phyloP scores from a whole-genome alignment of 805 yeast species.

The Sungouiozyma intestinalis region DNA sequence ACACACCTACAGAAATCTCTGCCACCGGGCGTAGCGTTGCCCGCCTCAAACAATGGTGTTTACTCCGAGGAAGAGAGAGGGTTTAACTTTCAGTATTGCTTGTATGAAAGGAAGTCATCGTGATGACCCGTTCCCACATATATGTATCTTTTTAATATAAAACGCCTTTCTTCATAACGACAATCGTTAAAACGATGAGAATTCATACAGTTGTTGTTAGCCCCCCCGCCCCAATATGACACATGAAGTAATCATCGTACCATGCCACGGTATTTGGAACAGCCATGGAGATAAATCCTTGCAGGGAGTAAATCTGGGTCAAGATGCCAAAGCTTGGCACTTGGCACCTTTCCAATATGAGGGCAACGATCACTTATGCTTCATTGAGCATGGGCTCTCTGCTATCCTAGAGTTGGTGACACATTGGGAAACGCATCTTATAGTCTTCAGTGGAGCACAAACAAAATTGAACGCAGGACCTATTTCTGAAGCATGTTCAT shows the following conservation, averaged over 20 bases:
- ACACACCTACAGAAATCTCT: constrained; percentile 31
- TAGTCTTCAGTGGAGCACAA: constrained; percentile 56
- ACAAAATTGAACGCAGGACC: constrained; percentile 49
- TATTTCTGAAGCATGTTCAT: constrained; percentile 52
- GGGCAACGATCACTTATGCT: constrained; percentile 58
- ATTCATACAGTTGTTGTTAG: too few relatives aligned
- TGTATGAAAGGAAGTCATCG: constrained; percentile 38
- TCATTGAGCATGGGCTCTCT: constrained; percentile 46
- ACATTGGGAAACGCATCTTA: constrained; percentile 26
- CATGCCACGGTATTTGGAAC: constrained; percentile 60
- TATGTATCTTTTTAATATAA: too few relatives aligned
- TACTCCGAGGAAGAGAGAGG: constrained; percentile 37
- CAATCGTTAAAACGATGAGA: too few relatives aligned
- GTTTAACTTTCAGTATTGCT: constrained; percentile 46
- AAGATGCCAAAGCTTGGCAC: constrained; percentile 45
- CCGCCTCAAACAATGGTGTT: constrained; percentile 34
- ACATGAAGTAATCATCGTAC: constrained; percentile 36
- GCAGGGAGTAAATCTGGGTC: constrained; percentile 34
- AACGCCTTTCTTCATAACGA: too few relatives aligned
- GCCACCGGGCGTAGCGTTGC: constrained; percentile 16
- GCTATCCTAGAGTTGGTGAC: constrained; percentile 32
- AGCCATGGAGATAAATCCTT: constrained; percentile 2
- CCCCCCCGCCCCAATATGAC: too few relatives aligned
- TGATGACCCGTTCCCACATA: too few relatives aligned
- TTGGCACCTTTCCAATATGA: constrained; percentile 58